Percentiles rank a stretch among this genome's conserved stretches.
Evolutionary conservation across 2,329 filamentous ascomycete genomes (phyloP).

Genomic region (Phialophora chinensis): DNA sequence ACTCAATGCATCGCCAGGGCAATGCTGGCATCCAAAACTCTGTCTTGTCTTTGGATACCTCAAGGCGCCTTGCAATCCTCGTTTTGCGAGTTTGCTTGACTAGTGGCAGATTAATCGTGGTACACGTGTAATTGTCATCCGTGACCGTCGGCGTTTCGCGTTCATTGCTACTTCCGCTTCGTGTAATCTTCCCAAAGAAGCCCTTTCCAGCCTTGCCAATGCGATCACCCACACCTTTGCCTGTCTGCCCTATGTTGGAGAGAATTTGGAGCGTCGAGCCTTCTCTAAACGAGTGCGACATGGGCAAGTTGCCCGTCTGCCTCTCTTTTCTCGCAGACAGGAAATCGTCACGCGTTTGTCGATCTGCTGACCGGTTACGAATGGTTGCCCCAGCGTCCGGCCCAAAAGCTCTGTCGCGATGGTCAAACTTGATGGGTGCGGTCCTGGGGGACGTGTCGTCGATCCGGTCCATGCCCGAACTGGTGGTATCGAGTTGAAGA

Average conservation of each 20-base stretch:
- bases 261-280: slow-evolving; percentile 69
- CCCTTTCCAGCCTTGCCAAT: slow-evolving; percentile 77
- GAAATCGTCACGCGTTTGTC: slow-evolving; percentile 48
- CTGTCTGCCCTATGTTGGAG: slow-evolving; percentile 73
- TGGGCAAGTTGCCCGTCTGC: slow-evolving; percentile 27
- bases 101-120: slow-evolving; percentile 83
- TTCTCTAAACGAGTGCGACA: slow-evolving; percentile 62
- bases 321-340: slow-evolving; percentile 26
- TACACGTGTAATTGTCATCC: slow-evolving; percentile 82
- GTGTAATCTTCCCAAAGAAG: slow-evolving; percentile 77
- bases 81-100: slow-evolving; percentile 90
- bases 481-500: slow-evolving; percentile 36
- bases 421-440: slow-evolving; percentile 59
- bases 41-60: slow-evolving; percentile 90
- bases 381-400: slow-evolving; percentile 69
- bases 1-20: slow-evolving; percentile 93
- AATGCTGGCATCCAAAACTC: slow-evolving; percentile 99
- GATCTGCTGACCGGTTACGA: slow-evolving; percentile 76
- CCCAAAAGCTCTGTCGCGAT: slow-evolving; percentile 70
- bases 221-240: slow-evolving; percentile 74
- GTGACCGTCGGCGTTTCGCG: slow-evolving; percentile 66
- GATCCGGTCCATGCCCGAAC: slow-evolving; percentile 41
- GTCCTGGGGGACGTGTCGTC: slow-evolving; percentile 55
- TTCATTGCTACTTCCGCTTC: slow-evolving; percentile 71
- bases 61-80: slow-evolving; percentile 85